A percentile compares a stretch with the other conserved stretches of the same genome.
Evolutionary conservation across 805 yeast genomes (phyloP).

Genomic region (Cyberlindnera misumaiensis): DNA sequence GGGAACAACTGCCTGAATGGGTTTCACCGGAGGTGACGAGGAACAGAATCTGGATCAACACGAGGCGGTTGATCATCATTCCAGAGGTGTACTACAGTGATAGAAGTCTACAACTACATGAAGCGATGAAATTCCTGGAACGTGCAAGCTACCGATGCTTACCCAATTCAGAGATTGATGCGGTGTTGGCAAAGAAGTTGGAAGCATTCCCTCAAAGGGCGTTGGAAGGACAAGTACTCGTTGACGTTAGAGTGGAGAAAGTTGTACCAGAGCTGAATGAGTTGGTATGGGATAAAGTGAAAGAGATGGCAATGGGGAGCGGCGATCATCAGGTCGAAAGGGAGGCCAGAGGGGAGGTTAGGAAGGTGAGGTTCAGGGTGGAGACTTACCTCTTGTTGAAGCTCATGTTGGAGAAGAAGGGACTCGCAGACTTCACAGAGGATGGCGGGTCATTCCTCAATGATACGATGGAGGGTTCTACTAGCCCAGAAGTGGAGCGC

Average conservation of each 20-base stretch:
- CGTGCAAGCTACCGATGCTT: slow-evolving; percentile 30
- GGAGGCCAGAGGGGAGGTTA: neutral
- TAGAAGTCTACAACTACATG: slow-evolving; percentile 30
- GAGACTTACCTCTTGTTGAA: slow-evolving; percentile 14
- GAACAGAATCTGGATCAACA: slow-evolving; percentile 49
- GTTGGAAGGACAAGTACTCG: slow-evolving; percentile 19
- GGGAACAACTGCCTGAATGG: slow-evolving; percentile 42
- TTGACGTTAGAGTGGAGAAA: slow-evolving; percentile 14
- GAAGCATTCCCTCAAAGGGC: slow-evolving; percentile 25
- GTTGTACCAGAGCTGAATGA: slow-evolving; percentile 13
- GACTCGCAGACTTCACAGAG: neutral
- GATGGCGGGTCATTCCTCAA: slow-evolving; percentile 6
- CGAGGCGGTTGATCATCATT: slow-evolving; percentile 32
- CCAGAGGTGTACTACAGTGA: slow-evolving; percentile 31
- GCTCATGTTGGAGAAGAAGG: slow-evolving; percentile 6
- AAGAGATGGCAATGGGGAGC: slow-evolving; percentile 4
- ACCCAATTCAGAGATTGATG: slow-evolving; percentile 20
- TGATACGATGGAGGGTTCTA: slow-evolving; percentile 5
- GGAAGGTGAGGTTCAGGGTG: slow-evolving; percentile 18
- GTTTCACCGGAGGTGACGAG: slow-evolving; percentile 37
- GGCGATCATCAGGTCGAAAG: neutral
- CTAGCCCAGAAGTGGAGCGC: slow-evolving; percentile 11
- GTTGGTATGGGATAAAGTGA: slow-evolving; percentile 5
- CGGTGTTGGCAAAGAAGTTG: slow-evolving; percentile 13
- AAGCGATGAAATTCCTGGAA: slow-evolving; percentile 35